Percentiles rank a stretch among this genome's conserved stretches.
These are phyloP conservation scores for Cercis canadensis DNA, from an alignment of 306 rosid genomes.

Conservation along the genomic window DNA sequence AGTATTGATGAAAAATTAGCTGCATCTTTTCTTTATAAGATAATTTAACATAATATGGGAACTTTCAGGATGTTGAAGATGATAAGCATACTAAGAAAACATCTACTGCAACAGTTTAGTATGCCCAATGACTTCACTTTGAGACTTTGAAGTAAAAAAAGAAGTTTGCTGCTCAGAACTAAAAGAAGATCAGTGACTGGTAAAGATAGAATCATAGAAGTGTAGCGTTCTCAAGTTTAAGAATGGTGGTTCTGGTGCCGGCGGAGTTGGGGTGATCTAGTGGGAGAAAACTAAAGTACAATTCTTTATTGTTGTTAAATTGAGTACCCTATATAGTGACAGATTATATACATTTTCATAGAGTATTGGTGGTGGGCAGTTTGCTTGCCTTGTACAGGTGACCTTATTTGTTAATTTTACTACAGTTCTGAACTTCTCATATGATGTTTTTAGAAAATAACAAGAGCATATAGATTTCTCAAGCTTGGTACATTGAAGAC, in stretches of 20 bases:
- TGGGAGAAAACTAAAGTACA: constrained; percentile 31
- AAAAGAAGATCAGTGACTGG: constrained; percentile 11
- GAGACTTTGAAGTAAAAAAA: constrained; percentile 30
- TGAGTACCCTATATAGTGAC: constrained; percentile 36
- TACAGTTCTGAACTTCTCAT: constrained; percentile 40
- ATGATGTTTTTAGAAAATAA: constrained; percentile 6
- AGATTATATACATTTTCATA: constrained; percentile 12
- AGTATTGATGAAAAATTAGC: background rate
- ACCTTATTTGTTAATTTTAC: constrained; percentile 42
- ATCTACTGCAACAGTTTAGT: constrained; percentile 42
- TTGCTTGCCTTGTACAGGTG: constrained; percentile 61
- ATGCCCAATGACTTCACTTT: constrained; percentile 12
- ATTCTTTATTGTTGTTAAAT: constrained; percentile 35
- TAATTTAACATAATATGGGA: constrained; percentile 20
- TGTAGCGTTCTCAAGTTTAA: constrained; percentile 33
- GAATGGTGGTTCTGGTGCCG: constrained; percentile 28
- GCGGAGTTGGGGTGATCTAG: constrained; percentile 41
- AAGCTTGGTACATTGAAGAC: background rate
- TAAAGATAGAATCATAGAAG: constrained; percentile 10
- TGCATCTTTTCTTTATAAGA: background rate
- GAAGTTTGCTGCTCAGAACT: constrained; percentile 38
- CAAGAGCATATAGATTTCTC: background rate
- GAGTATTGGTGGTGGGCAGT: constrained; percentile 22
- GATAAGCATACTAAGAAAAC: constrained; percentile 61
- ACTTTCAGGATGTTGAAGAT: constrained; percentile 89